A percentile compares a stretch with the other conserved stretches of the same genome.
Evolutionary conservation across 768 basidiomycete genomes (phyloP).

Genomic region (Boletus sensibilis): DNA sequence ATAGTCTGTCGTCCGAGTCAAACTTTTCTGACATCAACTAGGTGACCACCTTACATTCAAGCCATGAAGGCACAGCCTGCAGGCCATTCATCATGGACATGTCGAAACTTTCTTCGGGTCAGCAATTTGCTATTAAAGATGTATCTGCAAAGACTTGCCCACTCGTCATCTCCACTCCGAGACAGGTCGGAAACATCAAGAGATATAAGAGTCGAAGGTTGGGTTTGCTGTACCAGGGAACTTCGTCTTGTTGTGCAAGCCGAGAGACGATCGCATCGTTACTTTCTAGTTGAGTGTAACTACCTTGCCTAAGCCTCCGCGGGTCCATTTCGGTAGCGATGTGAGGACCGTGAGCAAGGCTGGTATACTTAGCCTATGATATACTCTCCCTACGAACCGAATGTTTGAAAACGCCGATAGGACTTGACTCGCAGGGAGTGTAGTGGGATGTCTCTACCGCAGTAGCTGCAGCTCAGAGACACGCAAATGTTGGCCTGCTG

Average conservation of each 20-base stretch:
- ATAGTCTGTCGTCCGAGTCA: conserved; percentile 41
- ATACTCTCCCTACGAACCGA: too few relatives aligned
- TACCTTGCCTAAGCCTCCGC: background rate
- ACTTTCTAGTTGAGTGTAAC: background rate
- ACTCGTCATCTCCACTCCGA: conserved; percentile 22
- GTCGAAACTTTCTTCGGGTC: conserved; percentile 14
- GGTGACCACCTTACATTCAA: conserved; percentile 42
- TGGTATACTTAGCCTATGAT: background rate
- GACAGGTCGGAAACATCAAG: conserved; percentile 46
- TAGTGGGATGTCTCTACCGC: background rate
- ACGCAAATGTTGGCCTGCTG: background rate
- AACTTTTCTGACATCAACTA: background rate
- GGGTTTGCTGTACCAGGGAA: conserved; percentile 62
- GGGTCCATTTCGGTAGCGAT: conserved; percentile 4
- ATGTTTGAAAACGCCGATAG: background rate
- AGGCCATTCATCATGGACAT: conserved; percentile 64
- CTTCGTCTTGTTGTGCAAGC: conserved; percentile 41
- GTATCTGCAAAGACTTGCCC: conserved; percentile 7
- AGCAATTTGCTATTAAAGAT: background rate
- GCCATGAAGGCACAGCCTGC: conserved; percentile 58
- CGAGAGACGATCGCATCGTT: conserved; percentile 17
- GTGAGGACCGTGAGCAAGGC: too few relatives aligned
- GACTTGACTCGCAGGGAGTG: background rate
- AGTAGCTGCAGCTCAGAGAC: background rate
- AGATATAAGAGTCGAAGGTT: conserved; percentile 57